These are phyloP conservation scores for Geranomyces variabilis DNA, from an alignment of 192 early-diverging fungal genomes.

Conservation along the genomic window DNA sequence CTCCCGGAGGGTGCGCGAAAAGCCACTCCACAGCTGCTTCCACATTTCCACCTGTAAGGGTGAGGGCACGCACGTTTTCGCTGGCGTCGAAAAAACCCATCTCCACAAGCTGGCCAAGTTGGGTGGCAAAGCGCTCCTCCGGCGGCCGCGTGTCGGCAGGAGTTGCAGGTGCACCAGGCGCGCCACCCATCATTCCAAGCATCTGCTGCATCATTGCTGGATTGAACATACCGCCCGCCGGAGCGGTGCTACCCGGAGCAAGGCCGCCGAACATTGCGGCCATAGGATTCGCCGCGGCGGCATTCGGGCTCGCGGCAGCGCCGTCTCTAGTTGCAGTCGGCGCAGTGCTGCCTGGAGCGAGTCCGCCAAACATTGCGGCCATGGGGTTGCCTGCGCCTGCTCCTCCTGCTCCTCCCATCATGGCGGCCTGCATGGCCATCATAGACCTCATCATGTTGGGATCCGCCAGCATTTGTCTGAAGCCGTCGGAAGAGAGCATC, in stretches of 20 bases:
- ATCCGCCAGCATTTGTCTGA: slow-evolving; percentile 74
- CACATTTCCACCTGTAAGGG: slow-evolving; percentile 83
- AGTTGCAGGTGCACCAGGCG: slow-evolving; percentile 1
- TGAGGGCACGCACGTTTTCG: slow-evolving; percentile 89
- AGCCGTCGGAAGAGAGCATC: slow-evolving; percentile 70
- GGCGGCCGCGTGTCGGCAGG: slow-evolving; percentile 38
- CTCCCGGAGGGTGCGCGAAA: slow-evolving; percentile 41
- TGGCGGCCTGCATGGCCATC: slow-evolving; percentile 63
- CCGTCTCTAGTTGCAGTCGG: background rate
- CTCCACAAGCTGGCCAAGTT: slow-evolving; percentile 86
- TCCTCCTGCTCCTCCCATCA: slow-evolving; percentile 48
- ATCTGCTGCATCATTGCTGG: slow-evolving; percentile 34
- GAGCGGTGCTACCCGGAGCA: background rate
- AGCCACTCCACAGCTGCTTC: slow-evolving; percentile 91
- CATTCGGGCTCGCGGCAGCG: slow-evolving; percentile 5
- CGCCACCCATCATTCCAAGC: slow-evolving; percentile 14
- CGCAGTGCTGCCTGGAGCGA: background rate
- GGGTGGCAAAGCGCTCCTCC: slow-evolving; percentile 56
- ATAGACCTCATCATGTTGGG: slow-evolving; percentile 79
- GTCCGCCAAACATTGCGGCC: slow-evolving; percentile 28
- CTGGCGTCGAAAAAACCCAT: slow-evolving; percentile 94
- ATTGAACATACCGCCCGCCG: slow-evolving; percentile 17
- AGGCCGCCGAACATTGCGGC: slow-evolving; percentile 7
- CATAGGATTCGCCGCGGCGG: background rate
- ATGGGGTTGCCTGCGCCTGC: slow-evolving; percentile 43